Base-by-base conservation (phyloP, 371 early-diverging fungal species). In the Mortierella sp. region DNA sequence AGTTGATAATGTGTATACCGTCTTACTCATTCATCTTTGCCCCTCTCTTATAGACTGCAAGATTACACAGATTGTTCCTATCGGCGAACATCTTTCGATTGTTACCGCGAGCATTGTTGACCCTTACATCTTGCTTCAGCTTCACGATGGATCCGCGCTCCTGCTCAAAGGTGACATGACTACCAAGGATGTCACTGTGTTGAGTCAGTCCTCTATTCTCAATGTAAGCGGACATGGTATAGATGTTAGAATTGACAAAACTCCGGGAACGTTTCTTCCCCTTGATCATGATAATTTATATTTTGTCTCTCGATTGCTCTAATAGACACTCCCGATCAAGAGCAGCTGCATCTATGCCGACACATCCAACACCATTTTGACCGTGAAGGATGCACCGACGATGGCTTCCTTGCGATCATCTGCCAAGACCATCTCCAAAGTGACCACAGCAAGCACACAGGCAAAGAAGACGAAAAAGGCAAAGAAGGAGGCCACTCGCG, bases 101-200 rank as follows among this genome's bases (percentile, higher is more conserved):
- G 88, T 93, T 0, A 91, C 93, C 19, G 95, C 95, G 16, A 90
- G 91, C 75, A 92, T 98, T 43, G 85, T 86, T 2, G 97, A 97
- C 79, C 96, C 96, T 0, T 96, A 94, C 73, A 88, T 97, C 22
- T 69, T 97, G n/a, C 74, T 97, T 10, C 87, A 90, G 50, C 85
- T 92, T 71, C 92, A 91, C 64, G 89, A 89, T 65, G 94, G 93
- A 14, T 89, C 90, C 7, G 85, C 94, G 16, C 69, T 88, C n/a
- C 77, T 94, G 19, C 86, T 93, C 16, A 86, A 89, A 73, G 91
- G 91, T 0, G 90, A 95, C 72, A 79, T 88, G 8, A 82, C 70
- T 4, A 88, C 89, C 10, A 90, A 89, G 41, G 87, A 89, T 47
- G 74, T 92, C 7, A 69, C 82, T 11, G 37, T 85, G 37, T 68